Percentiles rank a stretch among this genome's conserved stretches.
Conservation (phyloP, 2,329 filamentous ascomycete species). For the Xylaria sp. region DNA sequence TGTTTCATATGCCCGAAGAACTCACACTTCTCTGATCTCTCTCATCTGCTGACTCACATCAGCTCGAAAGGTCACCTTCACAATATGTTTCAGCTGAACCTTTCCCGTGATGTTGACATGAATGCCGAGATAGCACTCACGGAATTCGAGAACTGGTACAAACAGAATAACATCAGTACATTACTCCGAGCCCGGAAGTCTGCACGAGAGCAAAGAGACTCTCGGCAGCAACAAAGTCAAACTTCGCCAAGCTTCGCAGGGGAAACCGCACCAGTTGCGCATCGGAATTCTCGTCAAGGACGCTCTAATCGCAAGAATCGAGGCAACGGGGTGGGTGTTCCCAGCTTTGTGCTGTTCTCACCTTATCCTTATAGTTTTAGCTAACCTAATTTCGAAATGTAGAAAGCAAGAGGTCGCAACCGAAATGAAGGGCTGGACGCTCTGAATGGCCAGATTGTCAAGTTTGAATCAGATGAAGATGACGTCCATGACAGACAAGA, state of each 20-base stretch:
- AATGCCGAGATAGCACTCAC: conserved; percentile 71
- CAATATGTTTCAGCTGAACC: conserved; percentile 82
- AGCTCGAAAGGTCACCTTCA: conserved; percentile 92
- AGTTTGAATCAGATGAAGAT: conserved; percentile 40
- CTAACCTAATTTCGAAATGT: conserved; percentile 1
- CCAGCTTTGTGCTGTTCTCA: not conserved
- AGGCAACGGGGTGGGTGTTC: conserved; percentile 40
- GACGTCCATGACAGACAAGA: conserved; percentile 28
- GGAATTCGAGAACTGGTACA: conserved; percentile 83
- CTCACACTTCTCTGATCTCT: conserved; percentile 87
- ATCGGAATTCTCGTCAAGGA: conserved; percentile 32
- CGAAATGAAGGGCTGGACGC: conserved; percentile 8
- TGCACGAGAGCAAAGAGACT: conserved; percentile 74
- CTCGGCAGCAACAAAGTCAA: conserved; percentile 46
- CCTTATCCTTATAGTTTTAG: not conserved
- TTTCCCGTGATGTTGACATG: conserved; percentile 75
- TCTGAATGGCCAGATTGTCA: conserved; percentile 35
- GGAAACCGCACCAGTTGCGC: conserved; percentile 45
- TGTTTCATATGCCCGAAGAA: conserved; percentile 86
- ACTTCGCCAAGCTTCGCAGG: conserved; percentile 34
- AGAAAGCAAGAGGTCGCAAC: conserved; percentile 15
- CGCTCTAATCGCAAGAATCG: conserved; percentile 38
- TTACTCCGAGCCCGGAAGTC: conserved; percentile 82
- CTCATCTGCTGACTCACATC: conserved; percentile 91
- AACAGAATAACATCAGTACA: conserved; percentile 73